Percentiles rank a stretch among this genome's conserved stretches.
These are phyloP conservation scores for Teunomyces stri DNA, from an alignment of 805 yeast genomes.

Conservation along the genomic window DNA sequence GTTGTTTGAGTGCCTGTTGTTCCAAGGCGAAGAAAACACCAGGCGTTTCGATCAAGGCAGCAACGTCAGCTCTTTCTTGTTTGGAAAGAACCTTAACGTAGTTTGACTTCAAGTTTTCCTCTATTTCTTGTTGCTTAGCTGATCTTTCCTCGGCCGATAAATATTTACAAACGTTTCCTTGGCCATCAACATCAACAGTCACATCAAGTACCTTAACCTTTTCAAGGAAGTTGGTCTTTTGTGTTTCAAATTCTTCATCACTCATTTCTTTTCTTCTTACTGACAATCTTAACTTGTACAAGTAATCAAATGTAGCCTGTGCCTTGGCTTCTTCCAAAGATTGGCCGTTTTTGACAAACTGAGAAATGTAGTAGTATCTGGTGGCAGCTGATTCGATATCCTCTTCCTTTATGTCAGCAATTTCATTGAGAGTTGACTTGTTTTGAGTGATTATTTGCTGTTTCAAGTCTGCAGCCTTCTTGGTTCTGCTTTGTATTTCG, in stretches of 20 bases:
- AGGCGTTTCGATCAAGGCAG: slow-evolving; percentile 41
- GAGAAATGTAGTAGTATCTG: slow-evolving; percentile 49
- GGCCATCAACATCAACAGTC: slow-evolving; percentile 47
- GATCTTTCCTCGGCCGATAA: slow-evolving; percentile 28
- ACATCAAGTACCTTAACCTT: slow-evolving; percentile 43
- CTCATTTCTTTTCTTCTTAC: slow-evolving; percentile 37
- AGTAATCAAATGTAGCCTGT: slow-evolving; percentile 53
- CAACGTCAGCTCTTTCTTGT: slow-evolving; percentile 41
- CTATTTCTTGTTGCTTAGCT: slow-evolving; percentile 19
- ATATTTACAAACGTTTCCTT: slow-evolving; percentile 39
- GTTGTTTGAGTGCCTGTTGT: slow-evolving; percentile 40
- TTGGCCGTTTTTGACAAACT: slow-evolving; percentile 59
- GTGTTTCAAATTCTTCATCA: slow-evolving; percentile 19
- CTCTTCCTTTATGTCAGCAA: slow-evolving; percentile 28
- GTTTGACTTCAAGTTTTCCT: slow-evolving; percentile 16
- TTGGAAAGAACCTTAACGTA: slow-evolving; percentile 25
- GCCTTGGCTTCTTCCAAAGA: slow-evolving; percentile 52
- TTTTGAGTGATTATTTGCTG: slow-evolving; percentile 15
- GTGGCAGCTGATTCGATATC: slow-evolving; percentile 39
- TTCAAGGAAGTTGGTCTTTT: slow-evolving; percentile 29
- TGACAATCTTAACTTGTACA: slow-evolving; percentile 43
- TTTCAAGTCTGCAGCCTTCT: slow-evolving; percentile 43
- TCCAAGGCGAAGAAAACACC: slow-evolving; percentile 38
- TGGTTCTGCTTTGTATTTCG: slow-evolving; percentile 40
- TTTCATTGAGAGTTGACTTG: slow-evolving; percentile 18